A percentile compares a stretch with the other conserved stretches of the same genome.
These are phyloP conservation scores for Corymbia citriodora DNA, from an alignment of 441 rosid genomes.

Conservation along the genomic window DNA sequence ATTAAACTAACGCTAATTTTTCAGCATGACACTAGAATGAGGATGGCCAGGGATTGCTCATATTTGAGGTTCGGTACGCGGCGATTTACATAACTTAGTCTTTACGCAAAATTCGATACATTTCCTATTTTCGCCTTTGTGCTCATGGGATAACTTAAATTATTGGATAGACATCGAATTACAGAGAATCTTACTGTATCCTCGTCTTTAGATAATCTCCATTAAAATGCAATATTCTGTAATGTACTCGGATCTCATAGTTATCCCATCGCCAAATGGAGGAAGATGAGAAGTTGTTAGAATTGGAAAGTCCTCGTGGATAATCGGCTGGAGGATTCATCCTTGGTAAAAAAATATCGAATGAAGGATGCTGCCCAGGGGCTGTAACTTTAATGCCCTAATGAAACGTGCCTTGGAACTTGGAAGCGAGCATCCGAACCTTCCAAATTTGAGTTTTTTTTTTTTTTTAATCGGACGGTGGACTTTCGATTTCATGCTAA, in stretches of 20 bases:
- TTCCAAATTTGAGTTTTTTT: not conserved
- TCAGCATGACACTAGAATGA: not conserved
- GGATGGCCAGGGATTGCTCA: not conserved
- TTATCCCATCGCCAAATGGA: not conserved
- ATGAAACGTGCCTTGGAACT: not conserved
- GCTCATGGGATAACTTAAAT: not conserved
- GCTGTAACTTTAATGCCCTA: not conserved
- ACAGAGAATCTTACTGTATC: accelerated
- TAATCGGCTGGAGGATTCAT: not conserved
- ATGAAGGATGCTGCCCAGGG: not conserved
- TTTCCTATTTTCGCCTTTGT: not conserved
- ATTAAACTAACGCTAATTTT: not conserved
- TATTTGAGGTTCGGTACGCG: accelerated
- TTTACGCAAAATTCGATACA: accelerated
- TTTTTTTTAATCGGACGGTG: not conserved
- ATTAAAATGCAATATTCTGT: not conserved
- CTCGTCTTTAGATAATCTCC: not conserved
- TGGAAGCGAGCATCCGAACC: not conserved
- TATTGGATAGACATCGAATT: not conserved
- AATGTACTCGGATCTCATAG: not conserved
- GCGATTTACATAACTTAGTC: not conserved
- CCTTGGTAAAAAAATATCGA: not conserved
- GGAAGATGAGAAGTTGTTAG: not conserved
- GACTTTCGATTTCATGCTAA: not conserved
- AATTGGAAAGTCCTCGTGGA: not conserved